These are phyloP conservation scores for Balamuthia mandrillaris DNA, from an alignment of 208 protist genomes.

Conservation along the genomic window DNA sequence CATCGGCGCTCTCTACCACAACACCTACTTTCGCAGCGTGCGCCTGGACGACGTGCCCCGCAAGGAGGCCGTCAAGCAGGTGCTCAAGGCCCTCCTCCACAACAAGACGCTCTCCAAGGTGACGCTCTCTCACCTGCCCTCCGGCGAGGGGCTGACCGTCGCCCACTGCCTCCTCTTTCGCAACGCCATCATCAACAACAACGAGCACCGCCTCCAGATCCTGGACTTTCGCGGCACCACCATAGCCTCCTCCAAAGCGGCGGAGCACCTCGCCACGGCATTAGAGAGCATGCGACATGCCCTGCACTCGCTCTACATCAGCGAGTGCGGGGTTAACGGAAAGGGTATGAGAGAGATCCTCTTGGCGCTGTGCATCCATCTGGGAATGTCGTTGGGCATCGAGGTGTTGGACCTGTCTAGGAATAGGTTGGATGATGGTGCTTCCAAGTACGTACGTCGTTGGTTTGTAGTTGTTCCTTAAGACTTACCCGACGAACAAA, in stretches of 20 bases:
- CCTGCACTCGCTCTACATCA: neutral
- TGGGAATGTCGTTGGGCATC: neutral
- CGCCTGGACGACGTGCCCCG: neutral
- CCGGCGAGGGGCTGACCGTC: neutral
- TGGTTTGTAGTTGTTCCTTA: neutral
- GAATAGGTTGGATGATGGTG: neutral
- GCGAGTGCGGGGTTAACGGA: neutral
- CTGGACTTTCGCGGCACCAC: neutral
- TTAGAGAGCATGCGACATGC: neutral
- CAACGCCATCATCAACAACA: slow-evolving; percentile 6
- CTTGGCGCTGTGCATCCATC: neutral
- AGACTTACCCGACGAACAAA: neutral
- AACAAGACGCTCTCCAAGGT: neutral
- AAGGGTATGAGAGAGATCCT: neutral
- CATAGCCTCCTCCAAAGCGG: neutral
- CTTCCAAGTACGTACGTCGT: neutral
- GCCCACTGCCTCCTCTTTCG: neutral
- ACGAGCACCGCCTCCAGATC: neutral
- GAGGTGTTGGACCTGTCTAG: neutral
- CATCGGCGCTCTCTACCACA: neutral
- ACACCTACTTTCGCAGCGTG: neutral
- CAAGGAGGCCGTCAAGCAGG: neutral
- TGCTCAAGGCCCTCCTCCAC: neutral
- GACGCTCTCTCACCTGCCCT: neutral
- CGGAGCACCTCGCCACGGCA: neutral